Conservation (phyloP, 768 basidiomycete species). For the Podaxis pistillaris region DNA sequence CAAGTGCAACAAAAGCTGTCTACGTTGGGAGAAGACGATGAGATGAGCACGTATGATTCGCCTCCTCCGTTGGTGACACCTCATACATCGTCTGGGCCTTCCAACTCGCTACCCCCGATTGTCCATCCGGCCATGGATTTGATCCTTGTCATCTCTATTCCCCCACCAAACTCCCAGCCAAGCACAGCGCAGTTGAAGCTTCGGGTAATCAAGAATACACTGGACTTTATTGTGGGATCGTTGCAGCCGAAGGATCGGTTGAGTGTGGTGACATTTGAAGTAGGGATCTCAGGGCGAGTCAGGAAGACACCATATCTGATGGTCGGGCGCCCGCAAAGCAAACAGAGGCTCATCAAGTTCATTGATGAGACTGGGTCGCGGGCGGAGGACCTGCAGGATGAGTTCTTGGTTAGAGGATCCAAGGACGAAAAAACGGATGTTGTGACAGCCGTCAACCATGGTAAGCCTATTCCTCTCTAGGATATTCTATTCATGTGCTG, state of each 20-base stretch:
- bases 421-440: slow-evolving; percentile 97
- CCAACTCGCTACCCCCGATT: slow-evolving; percentile 77
- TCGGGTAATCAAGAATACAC: slow-evolving; percentile 83
- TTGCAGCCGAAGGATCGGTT: slow-evolving; percentile 78
- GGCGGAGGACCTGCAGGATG: slow-evolving; percentile 41
- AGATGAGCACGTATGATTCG: slow-evolving; percentile 53
- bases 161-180: slow-evolving; percentile 65
- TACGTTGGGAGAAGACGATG: slow-evolving; percentile 72
- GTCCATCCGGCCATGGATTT: slow-evolving; percentile 89
- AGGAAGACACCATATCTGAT: slow-evolving; percentile 93
- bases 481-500: not conserved
- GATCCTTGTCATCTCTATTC: slow-evolving; percentile 87
- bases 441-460: slow-evolving; percentile 97
- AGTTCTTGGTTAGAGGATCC: slow-evolving; percentile 66
- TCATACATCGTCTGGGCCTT: slow-evolving; percentile 70
- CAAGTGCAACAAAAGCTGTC: slow-evolving; percentile 49
- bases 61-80: slow-evolving; percentile 66
- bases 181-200: slow-evolving; percentile 85
- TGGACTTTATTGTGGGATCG: slow-evolving; percentile 83
- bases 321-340: slow-evolving; percentile 66
- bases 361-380: slow-evolving; percentile 63
- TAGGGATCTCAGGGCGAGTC: slow-evolving; percentile 77
- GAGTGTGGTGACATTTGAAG: slow-evolving; percentile 90
- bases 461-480: slow-evolving; percentile 33
- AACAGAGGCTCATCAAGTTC: slow-evolving; percentile 70